Conservation (phyloP, 2,329 filamentous ascomycete species). For the Hymenoscyphus albidus region DNA sequence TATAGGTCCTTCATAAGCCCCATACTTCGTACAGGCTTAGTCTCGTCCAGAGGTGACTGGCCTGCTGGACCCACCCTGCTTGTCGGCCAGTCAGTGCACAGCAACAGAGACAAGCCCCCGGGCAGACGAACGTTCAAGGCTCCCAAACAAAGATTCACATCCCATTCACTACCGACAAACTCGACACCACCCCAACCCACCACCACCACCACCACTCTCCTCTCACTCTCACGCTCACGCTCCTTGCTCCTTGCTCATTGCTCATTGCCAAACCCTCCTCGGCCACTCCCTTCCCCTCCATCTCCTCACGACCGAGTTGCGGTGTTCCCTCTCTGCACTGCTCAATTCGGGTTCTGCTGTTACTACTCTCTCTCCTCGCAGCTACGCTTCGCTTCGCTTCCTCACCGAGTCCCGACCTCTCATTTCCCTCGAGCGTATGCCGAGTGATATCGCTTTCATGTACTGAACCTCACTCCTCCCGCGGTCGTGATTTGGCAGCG, state of each 20-base stretch:
- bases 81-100: conserved; percentile 6
- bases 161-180: background rate
- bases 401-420: background rate
- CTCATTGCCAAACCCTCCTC: background rate
- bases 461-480: conserved; percentile 21
- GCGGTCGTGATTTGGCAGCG: conserved; percentile 24
- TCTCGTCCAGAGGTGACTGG: background rate
- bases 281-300: no score
- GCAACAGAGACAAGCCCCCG: background rate
- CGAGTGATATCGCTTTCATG: conserved; percentile 24
- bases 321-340: background rate
- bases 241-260: background rate
- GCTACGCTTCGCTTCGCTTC: background rate
- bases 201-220: background rate
- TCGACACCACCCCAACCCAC: background rate
- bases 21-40: background rate
- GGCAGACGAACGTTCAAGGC: background rate
- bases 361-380: conserved; percentile 6
- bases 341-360: conserved; percentile 7
- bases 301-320: background rate
- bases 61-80: no score
- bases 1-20: background rate
- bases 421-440: conserved; percentile 16
- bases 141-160: conserved; percentile 15
- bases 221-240: background rate